phyloP scores from a whole-genome alignment of 345 rosid species.

The Eucalyptus coolabah region DNA sequence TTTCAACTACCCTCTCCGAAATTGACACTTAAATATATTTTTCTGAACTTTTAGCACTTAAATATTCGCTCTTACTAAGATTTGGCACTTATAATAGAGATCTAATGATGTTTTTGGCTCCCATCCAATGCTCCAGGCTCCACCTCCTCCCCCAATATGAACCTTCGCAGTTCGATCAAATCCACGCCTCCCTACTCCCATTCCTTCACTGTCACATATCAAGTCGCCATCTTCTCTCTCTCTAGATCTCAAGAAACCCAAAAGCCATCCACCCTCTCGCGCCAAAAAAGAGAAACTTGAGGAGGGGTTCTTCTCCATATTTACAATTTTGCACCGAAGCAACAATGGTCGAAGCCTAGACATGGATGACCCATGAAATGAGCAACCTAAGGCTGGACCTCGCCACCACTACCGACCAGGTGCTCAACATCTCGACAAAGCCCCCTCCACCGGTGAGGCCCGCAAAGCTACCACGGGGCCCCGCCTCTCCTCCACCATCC shows the following conservation, averaged over 20 bases:
- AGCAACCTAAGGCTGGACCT: slow-evolving; percentile 74
- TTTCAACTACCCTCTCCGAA: accelerated
- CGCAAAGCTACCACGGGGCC: slow-evolving; percentile 11
- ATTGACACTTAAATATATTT: no score
- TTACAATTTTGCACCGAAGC: neutral
- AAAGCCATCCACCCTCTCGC: neutral
- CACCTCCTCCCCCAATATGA: slow-evolving; percentile 20
- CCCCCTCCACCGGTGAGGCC: slow-evolving; percentile 47
- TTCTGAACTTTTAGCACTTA: no score
- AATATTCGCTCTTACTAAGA: no score
- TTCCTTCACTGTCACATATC: neutral
- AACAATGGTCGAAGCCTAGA: slow-evolving; percentile 86
- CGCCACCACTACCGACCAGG: slow-evolving; percentile 14
- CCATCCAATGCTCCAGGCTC: slow-evolving; percentile 26
- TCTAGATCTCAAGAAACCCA: neutral
- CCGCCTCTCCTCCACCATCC: slow-evolving; percentile 27
- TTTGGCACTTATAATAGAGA: no score
- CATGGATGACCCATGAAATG: slow-evolving; percentile 84
- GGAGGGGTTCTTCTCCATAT: neutral
- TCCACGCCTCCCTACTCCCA: slow-evolving; percentile 1
- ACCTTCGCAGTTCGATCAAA: slow-evolving; percentile 34
- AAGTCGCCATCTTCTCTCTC: neutral
- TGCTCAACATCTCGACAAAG: slow-evolving; percentile 66
- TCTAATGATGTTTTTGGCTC: neutral
- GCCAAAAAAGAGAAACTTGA: neutral